Evolutionary conservation across 2,329 filamentous ascomycete species (phyloP).

Genomic region (Neopestalotiopsis sp.): DNA sequence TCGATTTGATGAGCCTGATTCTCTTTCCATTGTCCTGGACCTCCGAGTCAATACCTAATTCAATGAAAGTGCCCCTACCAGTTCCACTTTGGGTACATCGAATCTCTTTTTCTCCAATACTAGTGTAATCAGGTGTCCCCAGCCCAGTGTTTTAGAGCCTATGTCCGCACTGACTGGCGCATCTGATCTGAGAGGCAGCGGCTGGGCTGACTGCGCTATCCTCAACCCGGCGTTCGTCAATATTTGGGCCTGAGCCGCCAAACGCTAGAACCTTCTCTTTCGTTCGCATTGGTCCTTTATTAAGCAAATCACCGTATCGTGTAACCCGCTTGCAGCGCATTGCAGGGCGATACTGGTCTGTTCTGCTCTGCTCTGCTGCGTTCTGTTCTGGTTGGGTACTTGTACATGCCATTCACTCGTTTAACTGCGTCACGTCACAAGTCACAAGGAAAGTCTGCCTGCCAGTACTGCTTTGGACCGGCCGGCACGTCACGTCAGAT

Average conservation of each 20-base stretch:
- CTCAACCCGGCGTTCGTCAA: conserved; percentile 4
- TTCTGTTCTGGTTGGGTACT: neutral
- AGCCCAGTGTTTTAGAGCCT: neutral
- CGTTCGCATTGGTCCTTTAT: conserved; percentile 13
- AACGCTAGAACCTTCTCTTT: conserved; percentile 14
- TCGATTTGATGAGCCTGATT: neutral
- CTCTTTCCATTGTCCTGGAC: neutral
- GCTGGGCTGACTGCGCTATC: conserved; percentile 1
- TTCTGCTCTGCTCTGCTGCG: no score
- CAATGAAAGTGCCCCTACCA: neutral
- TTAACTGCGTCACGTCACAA: neutral
- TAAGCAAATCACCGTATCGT: neutral
- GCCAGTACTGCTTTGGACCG: neutral
- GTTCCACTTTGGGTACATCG: neutral
- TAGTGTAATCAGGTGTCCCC: neutral
- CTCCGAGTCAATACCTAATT: neutral
- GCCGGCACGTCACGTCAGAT: neutral
- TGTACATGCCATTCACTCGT: neutral
- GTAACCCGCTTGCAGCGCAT: neutral
- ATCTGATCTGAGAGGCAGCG: neutral
- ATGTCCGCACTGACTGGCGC: neutral
- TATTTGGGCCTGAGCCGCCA: conserved; percentile 1
- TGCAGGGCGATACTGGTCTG: neutral
- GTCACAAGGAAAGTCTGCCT: neutral
- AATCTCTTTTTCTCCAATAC: neutral